Evolutionary conservation across 169 alveolate species (phyloP), one percentile per base, ranked within the genome.

Genomic region (Pseudocohnilembus persalinus): DNA sequence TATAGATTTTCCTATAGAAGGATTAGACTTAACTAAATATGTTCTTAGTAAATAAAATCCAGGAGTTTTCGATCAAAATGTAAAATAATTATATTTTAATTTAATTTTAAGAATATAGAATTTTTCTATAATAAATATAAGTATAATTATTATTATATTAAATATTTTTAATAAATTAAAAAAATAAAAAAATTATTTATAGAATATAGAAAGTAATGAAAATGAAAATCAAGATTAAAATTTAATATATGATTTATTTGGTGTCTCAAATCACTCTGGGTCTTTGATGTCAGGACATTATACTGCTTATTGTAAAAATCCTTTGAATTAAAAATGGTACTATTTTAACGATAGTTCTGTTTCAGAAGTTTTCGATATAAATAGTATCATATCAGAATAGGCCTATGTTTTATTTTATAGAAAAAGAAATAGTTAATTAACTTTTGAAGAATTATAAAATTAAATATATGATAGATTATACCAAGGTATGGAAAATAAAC

Each of bases 231-330:
- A 87, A 31, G 80, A 81, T 0, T 83, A 89, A 27, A 72, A 65
- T 30, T 68, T 81, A 27, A 79, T 91, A 29, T 95, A 95, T 89
- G 98, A 95, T 81, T 89, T 92, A 75, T 94, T 88, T 78, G 98
- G 94, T 16, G 93, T 95, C 15, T 91, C 96, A 1, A 95, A 95
- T 85, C 98, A 95, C 83, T 92, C 74, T 84, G 98, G 98, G 30
- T 87, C 92, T 1, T 72, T 93, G 74, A 86, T 92, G 27, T 92
- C 90, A 35, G 98, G 98, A 0, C 98, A 95, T 80, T 95, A 93
- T 80, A 93, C 95, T n/a, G 97, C 98, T 25, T 93, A 83, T 81
- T 95, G 94, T 26, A 80, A 85, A 83, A 94, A 94, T 83, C 88
- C 83, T 32, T 79, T 78, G 27, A 76, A 81, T 74, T 82, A 90